These are phyloP conservation scores for Candida sanyaensis DNA, from an alignment of 1,139 yeast genomes.

Conservation along the genomic window DNA sequence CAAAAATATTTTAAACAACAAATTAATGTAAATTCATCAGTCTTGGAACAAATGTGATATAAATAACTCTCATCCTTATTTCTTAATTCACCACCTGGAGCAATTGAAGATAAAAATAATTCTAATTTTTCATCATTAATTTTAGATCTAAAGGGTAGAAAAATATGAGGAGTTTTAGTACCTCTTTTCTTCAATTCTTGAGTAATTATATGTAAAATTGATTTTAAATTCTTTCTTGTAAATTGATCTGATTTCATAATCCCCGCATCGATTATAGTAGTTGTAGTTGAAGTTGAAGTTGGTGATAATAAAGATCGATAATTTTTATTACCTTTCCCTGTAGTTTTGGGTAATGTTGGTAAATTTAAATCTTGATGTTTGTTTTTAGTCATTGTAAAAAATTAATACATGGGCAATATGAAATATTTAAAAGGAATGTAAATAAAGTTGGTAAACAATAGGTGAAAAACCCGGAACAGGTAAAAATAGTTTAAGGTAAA, in stretches of 20 bases:
- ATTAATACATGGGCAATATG: neutral
- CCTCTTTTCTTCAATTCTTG: conserved; percentile 61
- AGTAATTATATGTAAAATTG: conserved; percentile 65
- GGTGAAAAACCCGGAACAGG: neutral
- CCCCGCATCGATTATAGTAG: conserved; percentile 13
- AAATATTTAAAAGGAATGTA: neutral
- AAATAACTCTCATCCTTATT: conserved; percentile 31
- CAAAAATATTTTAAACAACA: conserved; percentile 80
- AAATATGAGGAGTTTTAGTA: conserved; percentile 60
- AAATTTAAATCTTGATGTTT: conserved; percentile 23
- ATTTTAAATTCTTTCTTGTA: conserved; percentile 63
- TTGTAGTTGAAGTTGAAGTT: neutral
- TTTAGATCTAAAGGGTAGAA: conserved; percentile 70
- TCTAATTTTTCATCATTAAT: conserved; percentile 59
- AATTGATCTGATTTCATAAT: conserved; percentile 39
- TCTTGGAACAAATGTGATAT: conserved; percentile 37
- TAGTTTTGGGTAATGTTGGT: conserved; percentile 20
- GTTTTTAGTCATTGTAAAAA: conserved; percentile 13
- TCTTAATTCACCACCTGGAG: conserved; percentile 51
- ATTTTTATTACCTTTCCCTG: too few species aligned
- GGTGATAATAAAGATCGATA: too few species aligned
- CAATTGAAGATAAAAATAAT: conserved; percentile 49
- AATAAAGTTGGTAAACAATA: neutral
- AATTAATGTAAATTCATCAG: conserved; percentile 69
- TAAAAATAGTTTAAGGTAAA: too few species aligned